A percentile compares a stretch with the other conserved stretches of the same genome.
phyloP scores from a whole-genome alignment of 2,329 filamentous ascomycete species.

The Aspergillus pseudoviridinutans region DNA sequence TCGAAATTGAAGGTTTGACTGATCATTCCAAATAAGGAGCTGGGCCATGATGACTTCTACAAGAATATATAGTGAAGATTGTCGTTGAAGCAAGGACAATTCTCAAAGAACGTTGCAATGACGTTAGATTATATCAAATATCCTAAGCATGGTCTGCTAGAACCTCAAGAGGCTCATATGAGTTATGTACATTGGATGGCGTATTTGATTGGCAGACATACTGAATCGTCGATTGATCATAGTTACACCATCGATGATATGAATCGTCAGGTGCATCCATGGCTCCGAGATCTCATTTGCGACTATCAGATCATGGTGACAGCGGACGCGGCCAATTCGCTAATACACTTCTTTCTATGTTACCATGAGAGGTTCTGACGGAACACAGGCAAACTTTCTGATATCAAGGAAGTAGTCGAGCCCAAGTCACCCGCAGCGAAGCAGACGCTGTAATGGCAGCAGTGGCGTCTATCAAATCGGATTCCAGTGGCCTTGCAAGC shows the following conservation, averaged over 20 bases:
- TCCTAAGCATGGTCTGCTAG: not conserved
- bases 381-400: not conserved
- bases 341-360: no score
- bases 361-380: no score
- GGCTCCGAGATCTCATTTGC: not conserved
- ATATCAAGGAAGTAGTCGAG: not conserved
- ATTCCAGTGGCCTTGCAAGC: not conserved
- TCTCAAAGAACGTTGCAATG: not conserved
- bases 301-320: not conserved
- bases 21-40: no score
- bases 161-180: not conserved
- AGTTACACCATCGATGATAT: not conserved
- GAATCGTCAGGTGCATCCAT: not conserved
- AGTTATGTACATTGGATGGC: not conserved
- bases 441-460: not conserved
- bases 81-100: not conserved
- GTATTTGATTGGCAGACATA: not conserved
- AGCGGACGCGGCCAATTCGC: not conserved
- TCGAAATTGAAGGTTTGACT: no score
- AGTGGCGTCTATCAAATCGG: not conserved
- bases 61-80: not conserved
- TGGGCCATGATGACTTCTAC: not conserved
- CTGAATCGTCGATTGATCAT: not conserved
- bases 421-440: not conserved
- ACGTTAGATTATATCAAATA: not conserved